Conservation (phyloP, 2,329 filamentous ascomycete genomes). For the Cucurbitaria berberidis region DNA sequence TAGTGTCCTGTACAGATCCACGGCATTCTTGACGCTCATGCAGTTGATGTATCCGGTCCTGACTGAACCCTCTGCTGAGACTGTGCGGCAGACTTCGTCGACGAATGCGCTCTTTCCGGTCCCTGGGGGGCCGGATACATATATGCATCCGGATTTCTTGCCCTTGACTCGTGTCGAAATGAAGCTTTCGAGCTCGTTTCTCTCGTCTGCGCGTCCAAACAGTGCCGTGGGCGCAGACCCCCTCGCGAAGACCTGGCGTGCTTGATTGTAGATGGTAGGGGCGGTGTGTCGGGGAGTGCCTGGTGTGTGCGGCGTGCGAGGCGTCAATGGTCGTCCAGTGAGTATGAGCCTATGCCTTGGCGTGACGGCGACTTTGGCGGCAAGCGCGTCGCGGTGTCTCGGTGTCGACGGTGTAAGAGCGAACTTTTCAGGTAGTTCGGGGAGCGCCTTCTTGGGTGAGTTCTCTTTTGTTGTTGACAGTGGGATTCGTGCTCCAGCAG, state of each 20-base stretch:
- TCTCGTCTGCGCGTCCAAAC: slow-evolving; percentile 76
- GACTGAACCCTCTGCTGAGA: slow-evolving; percentile 60
- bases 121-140: slow-evolving; percentile 93
- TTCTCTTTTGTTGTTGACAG: slow-evolving; percentile 57
- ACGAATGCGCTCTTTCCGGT: slow-evolving; percentile 97
- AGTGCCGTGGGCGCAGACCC: slow-evolving; percentile 76
- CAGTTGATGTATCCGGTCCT: slow-evolving; percentile 88
- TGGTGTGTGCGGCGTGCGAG: slow-evolving; percentile 78
- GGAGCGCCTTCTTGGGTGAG: slow-evolving; percentile 54
- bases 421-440: slow-evolving; percentile 56
- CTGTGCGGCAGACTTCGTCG: slow-evolving; percentile 72
- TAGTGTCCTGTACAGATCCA: slow-evolving; percentile 82
- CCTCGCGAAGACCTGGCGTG: slow-evolving; percentile 84
- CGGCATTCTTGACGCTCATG: slow-evolving; percentile 91
- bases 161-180: slow-evolving; percentile 67
- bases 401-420: slow-evolving; percentile 69
- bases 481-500: slow-evolving; percentile 50
- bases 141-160: slow-evolving; percentile 78
- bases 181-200: slow-evolving; percentile 70
- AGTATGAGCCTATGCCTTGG: slow-evolving; percentile 85
- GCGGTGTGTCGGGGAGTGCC: slow-evolving; percentile 68
- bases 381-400: slow-evolving; percentile 78
- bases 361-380: slow-evolving; percentile 72
- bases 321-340: slow-evolving; percentile 74
- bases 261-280: slow-evolving; percentile 83